Evolutionary conservation across 805 yeast genomes (phyloP), one percentile per base, ranked within the genome.

Genomic region (Soucietia sequanensis): DNA sequence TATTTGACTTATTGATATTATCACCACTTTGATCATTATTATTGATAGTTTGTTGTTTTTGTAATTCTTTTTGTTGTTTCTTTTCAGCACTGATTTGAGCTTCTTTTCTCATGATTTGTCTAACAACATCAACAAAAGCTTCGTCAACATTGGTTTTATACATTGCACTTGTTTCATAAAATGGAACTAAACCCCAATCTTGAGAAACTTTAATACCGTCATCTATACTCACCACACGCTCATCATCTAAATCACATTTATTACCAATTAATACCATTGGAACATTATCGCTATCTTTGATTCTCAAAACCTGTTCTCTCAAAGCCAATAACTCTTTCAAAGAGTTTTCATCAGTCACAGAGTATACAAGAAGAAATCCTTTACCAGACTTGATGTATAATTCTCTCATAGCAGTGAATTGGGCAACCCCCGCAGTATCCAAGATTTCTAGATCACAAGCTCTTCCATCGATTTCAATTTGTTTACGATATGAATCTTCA

Each of bases 401-500:
- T 54, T 90, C 96, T 45, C 97, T 68, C 96, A 91, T 88, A 7
- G 96, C 96, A 0, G 95, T 86, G 67, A 88, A 91, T 62, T 90
- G 97, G 15, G 96, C 81, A 20, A 76, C 79, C 20, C 82, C 82
- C 0, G 82, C 82, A 2, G 82, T 76, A 49, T 76, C 82, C 43
- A 76, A 62, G 33, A 65, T 66, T 62, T 91, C 96, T 48, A 91
- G 68, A 45, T 84, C 86, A 53, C 93, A 86, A 4, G 87, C 81
- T 46, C 91, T 76, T 22, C 89, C 95, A 58, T 91, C 96, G 23
- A 91, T 81, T 50, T 83, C 89, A 38, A 88, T 79, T 46, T 86
- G 90, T 54, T 88, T 90, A 30, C 95, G 70, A 61, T 91, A 93
- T 1, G 96, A 87, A 54, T 91, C 98, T 57, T 91, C 99, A 45